Evolutionary conservation across 768 basidiomycete genomes (phyloP).

Genomic region (Mrakia gelida): DNA sequence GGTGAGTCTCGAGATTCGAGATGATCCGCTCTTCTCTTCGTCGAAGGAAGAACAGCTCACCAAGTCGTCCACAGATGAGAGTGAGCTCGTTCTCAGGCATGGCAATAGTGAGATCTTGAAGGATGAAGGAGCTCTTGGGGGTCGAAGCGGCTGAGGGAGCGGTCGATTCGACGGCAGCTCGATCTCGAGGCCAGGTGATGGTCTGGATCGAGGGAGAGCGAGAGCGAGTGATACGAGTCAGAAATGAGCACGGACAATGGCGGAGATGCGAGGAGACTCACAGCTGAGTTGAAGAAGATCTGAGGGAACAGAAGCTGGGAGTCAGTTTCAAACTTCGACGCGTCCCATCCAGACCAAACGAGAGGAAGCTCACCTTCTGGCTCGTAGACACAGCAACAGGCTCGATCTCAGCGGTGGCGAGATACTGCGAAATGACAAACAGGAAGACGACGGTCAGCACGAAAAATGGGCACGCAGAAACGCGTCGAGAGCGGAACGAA

Average conservation of each 20-base stretch:
- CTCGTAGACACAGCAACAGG: slow-evolving; percentile 57
- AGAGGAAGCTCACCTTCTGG: slow-evolving; percentile 56
- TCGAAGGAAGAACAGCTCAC: not conserved
- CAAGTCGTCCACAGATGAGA: slow-evolving; percentile 84
- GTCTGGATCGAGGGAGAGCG: slow-evolving; percentile 45
- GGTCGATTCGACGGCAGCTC: slow-evolving; percentile 39
- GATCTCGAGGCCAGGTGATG: slow-evolving; percentile 84
- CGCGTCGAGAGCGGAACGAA: too few species aligned
- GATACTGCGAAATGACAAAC: slow-evolving; percentile 52
- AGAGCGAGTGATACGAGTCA: not conserved
- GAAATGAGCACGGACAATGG: not conserved
- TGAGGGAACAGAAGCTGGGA: not conserved
- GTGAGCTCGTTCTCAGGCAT: slow-evolving; percentile 82
- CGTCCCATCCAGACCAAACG: slow-evolving; percentile 34
- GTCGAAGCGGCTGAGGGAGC: slow-evolving; percentile 62
- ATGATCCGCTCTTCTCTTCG: not conserved
- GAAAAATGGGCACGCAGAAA: not conserved
- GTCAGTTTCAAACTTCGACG: slow-evolving; percentile 33
- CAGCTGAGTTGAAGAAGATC: slow-evolving; percentile 60
- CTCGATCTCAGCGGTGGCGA: slow-evolving; percentile 67
- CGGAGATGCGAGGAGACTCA: not conserved
- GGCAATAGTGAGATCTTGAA: slow-evolving; percentile 67
- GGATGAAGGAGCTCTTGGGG: slow-evolving; percentile 68
- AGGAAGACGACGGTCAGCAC: not conserved
- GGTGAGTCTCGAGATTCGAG: not conserved